Base-by-base conservation (phyloP, 2,329 filamentous ascomycete species). In the Polytolypa hystricis region DNA sequence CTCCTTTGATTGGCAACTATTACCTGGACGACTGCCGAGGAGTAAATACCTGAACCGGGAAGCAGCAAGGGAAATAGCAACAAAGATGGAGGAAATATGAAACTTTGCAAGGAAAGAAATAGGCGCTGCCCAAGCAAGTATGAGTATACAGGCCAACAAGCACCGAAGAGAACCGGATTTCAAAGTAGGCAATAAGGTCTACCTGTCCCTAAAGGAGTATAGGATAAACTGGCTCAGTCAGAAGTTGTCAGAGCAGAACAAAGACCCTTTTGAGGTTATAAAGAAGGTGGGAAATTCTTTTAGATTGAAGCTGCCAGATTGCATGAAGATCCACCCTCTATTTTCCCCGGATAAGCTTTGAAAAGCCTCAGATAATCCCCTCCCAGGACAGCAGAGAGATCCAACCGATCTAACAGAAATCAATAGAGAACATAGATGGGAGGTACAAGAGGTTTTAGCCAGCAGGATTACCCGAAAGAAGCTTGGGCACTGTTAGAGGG, bases 1-100 rank as follows among this genome's bases (percentile, higher is more conserved):
- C 7, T 41, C 30, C 5, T 42, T 44, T 20, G 36, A 44, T 16
- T 43, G 41, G 38, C 1, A 33, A 19, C 5, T 10, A 5, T 18
- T 21, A 8, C 5, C 15, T 14, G n/a, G n/a, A 19, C 11, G n/a
- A 0, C 11, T 11, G 6, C 2, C 17, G 10, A 17, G n/a, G 16
- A 26, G 1, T 1, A 14, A 16, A 2, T 30, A 31, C 2, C 18
- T 37, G 2, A 17, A 37, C 10, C 11, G 27, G 8, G 5, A 30
- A 23, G 18, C 30, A 26, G 31, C 32, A 3, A 28, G 29, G 19
- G 14, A 14, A 9, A 34, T 14, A 23, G 16, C 21, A 2, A 14
- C 14, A 11, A 2, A 26, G 1, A 35, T 41, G 14, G 8, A 41
- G 16, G 16, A 38, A 2, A 16, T 33, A 39, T 43, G 14, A n/a